Percentiles rank a stretch among this genome's conserved stretches.
Evolutionary conservation across 345 rosid genomes (phyloP).

Genomic region (Bretschneidera sinensis): DNA sequence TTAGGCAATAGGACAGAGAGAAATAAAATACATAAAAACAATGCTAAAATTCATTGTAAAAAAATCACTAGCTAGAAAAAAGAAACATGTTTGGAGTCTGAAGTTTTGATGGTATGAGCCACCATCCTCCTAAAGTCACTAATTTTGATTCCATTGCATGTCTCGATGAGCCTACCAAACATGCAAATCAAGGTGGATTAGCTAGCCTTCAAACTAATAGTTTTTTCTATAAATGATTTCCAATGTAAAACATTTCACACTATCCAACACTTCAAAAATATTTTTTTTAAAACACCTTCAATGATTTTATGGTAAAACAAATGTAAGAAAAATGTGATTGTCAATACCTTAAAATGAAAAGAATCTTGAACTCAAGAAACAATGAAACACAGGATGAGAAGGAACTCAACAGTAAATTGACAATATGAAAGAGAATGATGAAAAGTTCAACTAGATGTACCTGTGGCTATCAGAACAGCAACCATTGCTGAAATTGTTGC

Average conservation of each 20-base stretch:
- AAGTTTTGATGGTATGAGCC: neutral
- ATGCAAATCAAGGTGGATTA: too few relatives aligned
- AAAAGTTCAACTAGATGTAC: constrained; percentile 23
- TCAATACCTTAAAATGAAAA: neutral
- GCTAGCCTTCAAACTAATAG: neutral
- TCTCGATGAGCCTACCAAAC: too few relatives aligned
- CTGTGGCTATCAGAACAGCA: constrained; percentile 58
- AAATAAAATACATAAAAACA: neutral
- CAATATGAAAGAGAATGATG: neutral
- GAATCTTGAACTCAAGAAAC: neutral
- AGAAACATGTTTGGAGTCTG: neutral
- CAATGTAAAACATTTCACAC: too few relatives aligned
- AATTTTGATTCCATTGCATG: too few relatives aligned
- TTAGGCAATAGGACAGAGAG: neutral
- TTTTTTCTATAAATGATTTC: too few relatives aligned
- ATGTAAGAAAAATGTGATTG: neutral
- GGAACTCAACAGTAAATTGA: too few relatives aligned
- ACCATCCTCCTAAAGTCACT: neutral
- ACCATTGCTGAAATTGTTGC: constrained; percentile 57
- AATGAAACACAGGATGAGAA: neutral
- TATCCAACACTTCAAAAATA: too few relatives aligned
- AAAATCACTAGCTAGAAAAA: neutral
- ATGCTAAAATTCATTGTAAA: neutral
- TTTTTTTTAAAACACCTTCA: neutral
- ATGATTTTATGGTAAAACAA: neutral